These are phyloP conservation scores for Venturia nashicola DNA, from an alignment of 2,329 filamentous ascomycete genomes.

Conservation along the genomic window DNA sequence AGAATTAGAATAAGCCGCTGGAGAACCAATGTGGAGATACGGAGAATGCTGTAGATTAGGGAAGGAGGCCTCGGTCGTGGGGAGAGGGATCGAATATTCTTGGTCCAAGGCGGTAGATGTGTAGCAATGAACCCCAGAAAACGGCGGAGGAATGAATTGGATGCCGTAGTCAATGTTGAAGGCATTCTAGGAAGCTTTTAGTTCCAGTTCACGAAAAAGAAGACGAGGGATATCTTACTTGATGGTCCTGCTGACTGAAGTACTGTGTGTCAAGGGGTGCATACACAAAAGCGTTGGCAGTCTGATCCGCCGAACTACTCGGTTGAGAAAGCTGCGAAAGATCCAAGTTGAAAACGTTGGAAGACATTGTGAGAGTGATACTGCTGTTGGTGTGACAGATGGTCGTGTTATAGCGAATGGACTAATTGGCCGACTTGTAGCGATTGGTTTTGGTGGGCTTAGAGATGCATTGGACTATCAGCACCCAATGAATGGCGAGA, in stretches of 20 bases:
- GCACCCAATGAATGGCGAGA: slow-evolving; percentile 4
- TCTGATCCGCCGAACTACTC: neutral
- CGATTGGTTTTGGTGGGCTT: neutral
- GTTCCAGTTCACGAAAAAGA: too few relatives aligned
- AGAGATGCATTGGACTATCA: neutral
- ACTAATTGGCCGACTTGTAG: neutral
- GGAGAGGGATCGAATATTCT: neutral
- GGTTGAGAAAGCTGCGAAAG: neutral
- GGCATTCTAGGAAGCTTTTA: neutral
- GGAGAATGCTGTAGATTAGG: slow-evolving; percentile 1
- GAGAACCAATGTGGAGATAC: slow-evolving; percentile 1
- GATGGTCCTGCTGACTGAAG: neutral
- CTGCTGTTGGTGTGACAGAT: neutral
- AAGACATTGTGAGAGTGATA: slow-evolving; percentile 3
- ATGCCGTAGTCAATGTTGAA: neutral
- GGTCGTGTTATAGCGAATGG: neutral
- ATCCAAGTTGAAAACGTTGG: neutral
- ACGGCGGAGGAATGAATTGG: neutral
- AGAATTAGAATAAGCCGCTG: neutral
- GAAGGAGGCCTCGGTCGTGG: neutral
- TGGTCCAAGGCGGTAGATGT: neutral
- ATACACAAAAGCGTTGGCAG: neutral
- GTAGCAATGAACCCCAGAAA: neutral
- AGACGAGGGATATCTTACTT: neutral
- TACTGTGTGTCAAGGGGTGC: neutral